Base-by-base conservation (phyloP, 2,329 filamentous ascomycete species). In the Xylaria sp. region DNA sequence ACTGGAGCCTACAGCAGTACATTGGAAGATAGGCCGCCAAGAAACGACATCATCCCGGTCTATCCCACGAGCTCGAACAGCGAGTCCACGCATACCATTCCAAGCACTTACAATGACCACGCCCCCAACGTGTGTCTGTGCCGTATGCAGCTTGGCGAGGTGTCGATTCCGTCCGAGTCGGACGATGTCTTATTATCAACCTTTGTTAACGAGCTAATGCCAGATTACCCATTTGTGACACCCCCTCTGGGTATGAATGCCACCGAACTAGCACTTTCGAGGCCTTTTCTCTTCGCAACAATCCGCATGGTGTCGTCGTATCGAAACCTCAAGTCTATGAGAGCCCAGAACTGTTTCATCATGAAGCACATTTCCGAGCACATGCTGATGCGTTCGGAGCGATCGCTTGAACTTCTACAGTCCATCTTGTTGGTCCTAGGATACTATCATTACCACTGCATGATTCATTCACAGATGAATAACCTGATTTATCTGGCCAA, bases 401-500 rank as follows among this genome's bases (percentile, higher is more conserved):
- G 78, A 16, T 81, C 79, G 0, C 57, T 83, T 9, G 80, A 83
- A 52, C 63, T 82, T 2, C 65, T 83, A 0, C 71, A 78, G 50
- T 76, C 78, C 0, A 73, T 83, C 2, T 63, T 83, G 2, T 72
- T 82, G 0, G 73, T 82, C 21, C 57, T 80, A 2, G 75, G 75
- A 0, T 83, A 75, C 72, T 81, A 82, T 50, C 80, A 83, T 43
- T 78, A 82, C 46, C 80, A 83, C 61, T 82, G 79, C 59, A 73
- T 81, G 56, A 72, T 78, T 64, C 80, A 83, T 47, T 72, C 75
- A 0, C 81, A 84, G 54, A 64, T 84, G 11, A 76, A 76, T 60
- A 82, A 79, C 47, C 67, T 84, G 2, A 63, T 83, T 2, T 72
- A 77, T 7, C 59, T 85, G 18, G 77, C 80, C 1, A 66, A 73